Evolutionary conservation across 2,329 filamentous ascomycete genomes (phyloP).

Genomic region (Exophiala mesophila): DNA sequence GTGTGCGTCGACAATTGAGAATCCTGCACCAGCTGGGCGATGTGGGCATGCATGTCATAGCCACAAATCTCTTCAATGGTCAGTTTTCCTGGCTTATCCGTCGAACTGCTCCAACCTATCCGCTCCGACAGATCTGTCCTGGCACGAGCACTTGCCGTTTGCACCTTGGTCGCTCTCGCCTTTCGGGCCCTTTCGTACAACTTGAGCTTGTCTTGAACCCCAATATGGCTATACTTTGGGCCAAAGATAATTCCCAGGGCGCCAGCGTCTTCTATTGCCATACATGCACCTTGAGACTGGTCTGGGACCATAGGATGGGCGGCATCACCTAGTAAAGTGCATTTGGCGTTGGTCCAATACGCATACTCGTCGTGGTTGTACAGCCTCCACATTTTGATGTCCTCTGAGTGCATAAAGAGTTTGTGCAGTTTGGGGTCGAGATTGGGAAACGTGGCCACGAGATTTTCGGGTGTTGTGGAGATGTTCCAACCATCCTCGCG

Average conservation of each 20-base stretch:
- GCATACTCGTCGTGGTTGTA: conserved; percentile 21
- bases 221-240: conserved; percentile 18
- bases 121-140: conserved; percentile 29
- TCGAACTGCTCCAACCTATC: conserved; percentile 30
- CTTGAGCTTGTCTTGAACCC: conserved; percentile 23
- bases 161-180: conserved; percentile 6
- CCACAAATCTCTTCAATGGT: conserved; percentile 34
- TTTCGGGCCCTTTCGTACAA: conserved; percentile 32
- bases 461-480: conserved; percentile 9
- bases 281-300: conserved; percentile 34
- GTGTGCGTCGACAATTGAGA: neutral
- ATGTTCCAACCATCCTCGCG: conserved; percentile 24
- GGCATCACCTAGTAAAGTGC: conserved; percentile 31
- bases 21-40: conserved; percentile 9
- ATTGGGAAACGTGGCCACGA: conserved; percentile 17
- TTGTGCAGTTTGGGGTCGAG: conserved; percentile 13
- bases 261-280: conserved; percentile 40
- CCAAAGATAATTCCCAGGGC: conserved; percentile 36
- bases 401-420: conserved; percentile 17
- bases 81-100: conserved; percentile 29
- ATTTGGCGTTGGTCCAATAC: conserved; percentile 28
- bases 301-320: conserved; percentile 35
- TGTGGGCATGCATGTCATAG: conserved; percentile 28
- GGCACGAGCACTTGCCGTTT: conserved; percentile 28
- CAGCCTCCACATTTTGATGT: conserved; percentile 22